These are phyloP conservation scores for Paramecium sexaurelia DNA, from an alignment of 73 alveolate genomes.

Conservation along the genomic window DNA sequence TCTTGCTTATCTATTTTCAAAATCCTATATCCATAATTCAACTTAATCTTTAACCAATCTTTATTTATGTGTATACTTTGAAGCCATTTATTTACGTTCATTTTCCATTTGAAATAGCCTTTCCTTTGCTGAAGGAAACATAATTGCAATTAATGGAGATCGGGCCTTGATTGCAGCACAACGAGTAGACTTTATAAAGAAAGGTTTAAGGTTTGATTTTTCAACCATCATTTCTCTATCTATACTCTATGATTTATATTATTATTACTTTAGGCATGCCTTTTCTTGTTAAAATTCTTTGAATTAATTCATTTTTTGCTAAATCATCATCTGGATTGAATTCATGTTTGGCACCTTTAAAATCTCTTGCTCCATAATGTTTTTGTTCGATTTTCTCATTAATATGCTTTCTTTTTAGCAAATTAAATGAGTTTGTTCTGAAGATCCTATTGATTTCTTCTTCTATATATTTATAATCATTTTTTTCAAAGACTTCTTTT, in stretches of 20 bases:
- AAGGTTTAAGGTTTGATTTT: slow-evolving; percentile 59
- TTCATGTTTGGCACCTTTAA: background rate
- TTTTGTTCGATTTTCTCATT: slow-evolving; percentile 34
- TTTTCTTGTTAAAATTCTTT: slow-evolving; percentile 44
- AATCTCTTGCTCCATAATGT: slow-evolving; percentile 18
- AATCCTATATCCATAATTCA: slow-evolving; percentile 8
- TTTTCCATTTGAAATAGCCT: slow-evolving; percentile 52
- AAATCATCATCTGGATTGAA: slow-evolving; percentile 37
- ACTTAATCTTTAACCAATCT: background rate
- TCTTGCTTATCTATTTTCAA: slow-evolving; percentile 17
- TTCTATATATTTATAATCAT: slow-evolving; percentile 46
- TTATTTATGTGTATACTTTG: background rate
- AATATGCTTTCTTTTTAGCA: slow-evolving; percentile 58
- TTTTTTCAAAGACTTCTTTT: slow-evolving; percentile 59
- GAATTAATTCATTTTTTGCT: background rate
- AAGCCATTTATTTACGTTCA: slow-evolving; percentile 43
- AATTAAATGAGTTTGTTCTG: slow-evolving; percentile 61
- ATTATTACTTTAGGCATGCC: background rate
- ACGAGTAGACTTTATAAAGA: slow-evolving; percentile 53
- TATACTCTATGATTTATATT: background rate
- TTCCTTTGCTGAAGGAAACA: slow-evolving; percentile 66
- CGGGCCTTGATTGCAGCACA: slow-evolving; percentile 64
- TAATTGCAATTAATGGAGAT: slow-evolving; percentile 62
- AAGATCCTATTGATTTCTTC: slow-evolving; percentile 68
- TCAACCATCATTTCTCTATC: slow-evolving; percentile 59